Evolutionary conservation across 345 rosid genomes (phyloP), one percentile per base, ranked within the genome.

Genomic region (Excoecaria cochinchinensis): DNA sequence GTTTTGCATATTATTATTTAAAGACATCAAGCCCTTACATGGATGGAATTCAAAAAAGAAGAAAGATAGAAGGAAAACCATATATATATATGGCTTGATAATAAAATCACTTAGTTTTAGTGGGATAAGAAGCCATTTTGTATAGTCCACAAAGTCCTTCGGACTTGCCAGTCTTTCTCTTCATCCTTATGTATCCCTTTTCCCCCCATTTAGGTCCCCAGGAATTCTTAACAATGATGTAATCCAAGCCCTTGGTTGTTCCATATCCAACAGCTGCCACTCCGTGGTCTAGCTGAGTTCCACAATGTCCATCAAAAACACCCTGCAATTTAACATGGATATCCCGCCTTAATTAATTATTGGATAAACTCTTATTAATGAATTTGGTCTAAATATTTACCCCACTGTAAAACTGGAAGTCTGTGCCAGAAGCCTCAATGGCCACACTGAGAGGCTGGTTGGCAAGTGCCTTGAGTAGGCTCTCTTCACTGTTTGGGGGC

Each of bases 151-250:
- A 80, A 1, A 75, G 39, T 0, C 82, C 82, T 60, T 67, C 76
- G 10, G 79, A 36, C 63, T 75, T 80, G 66, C 82, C 79, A 15
- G 64, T 80, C 21, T 75, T 80, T 36, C 82, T 80, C 76, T 71
- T 80, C 82, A 75, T 80, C 73, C 79, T 75, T 8, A 80, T 60
- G 48, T 44, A 80, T 1, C 82, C 82, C 36, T 75, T 75, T 31
- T 80, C 79, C 39, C 82, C 82, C 79, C 79, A 80, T 72, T 80
- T 80, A 14, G 82, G 38, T 42, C 82, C 82, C 82, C 82, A 80
- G 2, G 82, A 80, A 69, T 80, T 80, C 56, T 75, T 80, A 15
- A 80, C 82, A 19, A 59, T 66, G 50, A 80, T 71, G 69, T 65
- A 80, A 72, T 80, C 82, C 21, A 48, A 40, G 17, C 79, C 82